Percentiles rank a stretch among this genome's conserved stretches.
Evolutionary conservation across 2,329 filamentous ascomycete genomes (phyloP).

Genomic region (Aspergillus jensenii): DNA sequence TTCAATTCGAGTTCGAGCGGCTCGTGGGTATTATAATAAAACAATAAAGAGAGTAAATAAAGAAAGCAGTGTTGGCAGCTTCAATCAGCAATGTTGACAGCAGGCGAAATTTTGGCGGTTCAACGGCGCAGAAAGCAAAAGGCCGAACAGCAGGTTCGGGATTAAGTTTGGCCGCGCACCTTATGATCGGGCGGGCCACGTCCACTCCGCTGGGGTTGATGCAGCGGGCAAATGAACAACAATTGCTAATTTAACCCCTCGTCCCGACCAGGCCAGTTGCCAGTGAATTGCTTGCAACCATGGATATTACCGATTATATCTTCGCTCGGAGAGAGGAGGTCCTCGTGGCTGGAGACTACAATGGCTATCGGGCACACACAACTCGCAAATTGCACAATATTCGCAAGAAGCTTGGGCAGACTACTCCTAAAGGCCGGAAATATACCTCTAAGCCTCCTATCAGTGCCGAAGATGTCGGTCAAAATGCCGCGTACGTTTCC

Average conservation of each 20-base stretch:
- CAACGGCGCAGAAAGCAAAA: slow-evolving; percentile 6
- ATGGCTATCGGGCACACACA: slow-evolving; percentile 76
- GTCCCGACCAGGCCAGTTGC: slow-evolving; percentile 2
- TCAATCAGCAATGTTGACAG: slow-evolving; percentile 10
- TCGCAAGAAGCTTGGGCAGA: slow-evolving; percentile 80
- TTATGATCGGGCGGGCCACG: slow-evolving; percentile 17
- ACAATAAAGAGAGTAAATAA: neutral
- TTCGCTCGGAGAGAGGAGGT: slow-evolving; percentile 77
- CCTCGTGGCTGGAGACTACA: slow-evolving; percentile 84
- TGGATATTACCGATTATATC: slow-evolving; percentile 90
- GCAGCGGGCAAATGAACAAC: neutral
- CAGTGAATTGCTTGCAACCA: slow-evolving; percentile 38
- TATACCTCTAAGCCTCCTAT: slow-evolving; percentile 70
- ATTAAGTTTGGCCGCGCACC: slow-evolving; percentile 4
- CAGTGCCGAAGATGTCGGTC: slow-evolving; percentile 71
- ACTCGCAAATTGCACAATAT: slow-evolving; percentile 78
- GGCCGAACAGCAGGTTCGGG: neutral
- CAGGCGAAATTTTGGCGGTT: slow-evolving; percentile 21
- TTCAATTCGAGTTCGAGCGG: neutral
- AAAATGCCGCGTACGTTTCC: slow-evolving; percentile 69
- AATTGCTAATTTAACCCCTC: neutral
- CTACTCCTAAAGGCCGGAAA: slow-evolving; percentile 83
- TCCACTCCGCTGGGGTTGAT: slow-evolving; percentile 19
- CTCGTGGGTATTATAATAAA: no score
- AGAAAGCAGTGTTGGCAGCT: neutral